A percentile compares a stretch with the other conserved stretches of the same genome.
Evolutionary conservation across 805 yeast genomes (phyloP).

Genomic region (Candida koratica): DNA sequence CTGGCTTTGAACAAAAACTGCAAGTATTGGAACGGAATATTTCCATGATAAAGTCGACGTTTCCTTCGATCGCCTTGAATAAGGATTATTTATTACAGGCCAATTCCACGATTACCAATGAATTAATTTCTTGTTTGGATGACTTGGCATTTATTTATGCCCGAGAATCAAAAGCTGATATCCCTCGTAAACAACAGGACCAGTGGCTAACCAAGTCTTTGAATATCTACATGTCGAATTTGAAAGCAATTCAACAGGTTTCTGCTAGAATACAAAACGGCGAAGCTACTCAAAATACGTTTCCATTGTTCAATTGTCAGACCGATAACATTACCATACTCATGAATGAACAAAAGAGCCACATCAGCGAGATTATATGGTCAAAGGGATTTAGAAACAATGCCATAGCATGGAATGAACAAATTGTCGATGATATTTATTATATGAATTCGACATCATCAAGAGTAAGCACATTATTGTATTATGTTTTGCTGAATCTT

Average conservation of each 20-base stretch:
- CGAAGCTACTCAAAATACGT: slow-evolving; percentile 22
- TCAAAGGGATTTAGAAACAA: slow-evolving; percentile 34
- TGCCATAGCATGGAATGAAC: slow-evolving; percentile 42
- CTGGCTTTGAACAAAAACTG: slow-evolving; percentile 18
- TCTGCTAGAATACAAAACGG: slow-evolving; percentile 17
- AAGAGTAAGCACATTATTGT: slow-evolving; percentile 26
- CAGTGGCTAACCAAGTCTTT: slow-evolving; percentile 24
- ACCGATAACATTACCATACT: slow-evolving; percentile 24
- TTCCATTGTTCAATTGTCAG: slow-evolving; percentile 37
- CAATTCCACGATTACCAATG: slow-evolving; percentile 33
- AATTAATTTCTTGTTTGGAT: slow-evolving; percentile 30
- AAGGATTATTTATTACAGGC: slow-evolving; percentile 24
- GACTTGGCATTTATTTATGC: slow-evolving; percentile 33
- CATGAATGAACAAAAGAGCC: slow-evolving; percentile 33
- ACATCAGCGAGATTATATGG: slow-evolving; percentile 41
- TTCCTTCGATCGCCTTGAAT: slow-evolving; percentile 22
- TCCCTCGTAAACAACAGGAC: slow-evolving; percentile 11
- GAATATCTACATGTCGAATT: slow-evolving; percentile 35
- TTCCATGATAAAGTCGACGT: slow-evolving; percentile 30
- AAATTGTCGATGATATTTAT: slow-evolving; percentile 35
- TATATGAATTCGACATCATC: slow-evolving; percentile 25
- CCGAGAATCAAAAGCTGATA: slow-evolving; percentile 11
- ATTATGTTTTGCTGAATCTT: slow-evolving; percentile 30
- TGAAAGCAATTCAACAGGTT: slow-evolving; percentile 23
- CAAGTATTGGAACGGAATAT: slow-evolving; percentile 29